Conservation (phyloP, 345 rosid species). For the Sisymbrium irio region DNA sequence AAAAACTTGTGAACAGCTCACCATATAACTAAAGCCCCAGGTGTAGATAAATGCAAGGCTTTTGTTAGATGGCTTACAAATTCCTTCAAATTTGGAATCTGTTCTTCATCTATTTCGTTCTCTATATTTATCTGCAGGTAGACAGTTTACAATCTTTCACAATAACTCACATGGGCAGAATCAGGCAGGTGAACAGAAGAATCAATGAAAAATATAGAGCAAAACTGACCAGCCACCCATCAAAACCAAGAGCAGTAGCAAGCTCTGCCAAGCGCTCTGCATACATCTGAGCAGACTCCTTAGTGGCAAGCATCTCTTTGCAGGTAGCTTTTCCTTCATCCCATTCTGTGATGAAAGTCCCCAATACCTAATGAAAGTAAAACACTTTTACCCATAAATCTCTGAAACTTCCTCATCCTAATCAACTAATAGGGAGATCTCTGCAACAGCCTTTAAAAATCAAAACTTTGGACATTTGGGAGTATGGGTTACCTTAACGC, state of each 20-base stretch:
- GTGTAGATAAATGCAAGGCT: conserved; percentile 59
- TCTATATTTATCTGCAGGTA: conserved; percentile 73
- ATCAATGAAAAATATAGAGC: background rate
- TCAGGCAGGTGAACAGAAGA: background rate
- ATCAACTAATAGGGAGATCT: background rate
- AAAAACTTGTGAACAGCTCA: conserved; percentile 28
- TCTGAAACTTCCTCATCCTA: background rate
- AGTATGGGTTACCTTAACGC: conserved; percentile 56
- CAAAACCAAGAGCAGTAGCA: conserved; percentile 63
- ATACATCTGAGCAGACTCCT: conserved; percentile 65
- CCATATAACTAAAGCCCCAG: conserved; percentile 86
- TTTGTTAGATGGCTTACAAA: conserved; percentile 69
- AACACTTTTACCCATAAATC: background rate
- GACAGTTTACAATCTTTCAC: background rate
- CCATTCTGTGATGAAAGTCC: conserved; percentile 88
- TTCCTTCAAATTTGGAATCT: conserved; percentile 58
- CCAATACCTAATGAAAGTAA: conserved; percentile 53
- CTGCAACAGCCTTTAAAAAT: too few species aligned
- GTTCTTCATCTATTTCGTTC: conserved; percentile 44
- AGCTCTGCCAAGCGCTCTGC: conserved; percentile 77
- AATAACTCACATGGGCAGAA: background rate
- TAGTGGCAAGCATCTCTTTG: conserved; percentile 55
- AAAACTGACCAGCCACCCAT: conserved; percentile 82
- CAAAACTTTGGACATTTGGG: too few species aligned
- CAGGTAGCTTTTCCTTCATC: conserved; percentile 63